phyloP scores from a whole-genome alignment of 306 rosid genomes.

The Medicago truncatula region DNA sequence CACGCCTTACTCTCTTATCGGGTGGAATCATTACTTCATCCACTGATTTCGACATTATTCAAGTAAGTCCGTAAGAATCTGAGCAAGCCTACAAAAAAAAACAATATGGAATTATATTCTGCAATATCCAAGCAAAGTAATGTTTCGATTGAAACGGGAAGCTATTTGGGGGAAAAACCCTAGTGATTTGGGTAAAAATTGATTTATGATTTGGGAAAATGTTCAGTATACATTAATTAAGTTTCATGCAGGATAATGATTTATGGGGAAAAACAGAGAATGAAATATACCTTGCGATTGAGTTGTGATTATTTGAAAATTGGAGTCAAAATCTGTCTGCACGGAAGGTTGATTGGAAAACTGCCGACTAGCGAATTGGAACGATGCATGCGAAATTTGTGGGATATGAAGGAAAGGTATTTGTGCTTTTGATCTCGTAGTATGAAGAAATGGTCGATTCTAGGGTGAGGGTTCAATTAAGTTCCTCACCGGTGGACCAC shows the following conservation, averaged over 20 bases:
- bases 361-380: neutral
- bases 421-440: too few relatives aligned
- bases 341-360: too few relatives aligned
- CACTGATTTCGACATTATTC: too few relatives aligned
- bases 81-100: neutral
- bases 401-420: neutral
- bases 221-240: neutral
- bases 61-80: neutral
- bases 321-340: neutral
- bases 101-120: neutral
- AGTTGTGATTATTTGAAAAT: neutral
- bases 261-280: neutral
- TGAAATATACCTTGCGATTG: neutral
- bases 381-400: too few relatives aligned
- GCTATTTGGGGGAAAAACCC: too few relatives aligned
- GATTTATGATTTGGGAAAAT: neutral
- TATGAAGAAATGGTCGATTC: too few relatives aligned
- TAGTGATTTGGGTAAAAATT: too few relatives aligned
- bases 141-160: neutral
- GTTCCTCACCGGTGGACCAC: too few relatives aligned
- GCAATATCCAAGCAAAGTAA: neutral
- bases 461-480: too few relatives aligned
- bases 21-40: too few relatives aligned
- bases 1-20: too few relatives aligned
- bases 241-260: neutral